Evolutionary conservation across 192 early-diverging fungal genomes (phyloP).

Genomic region (Backusella macrospora): DNA sequence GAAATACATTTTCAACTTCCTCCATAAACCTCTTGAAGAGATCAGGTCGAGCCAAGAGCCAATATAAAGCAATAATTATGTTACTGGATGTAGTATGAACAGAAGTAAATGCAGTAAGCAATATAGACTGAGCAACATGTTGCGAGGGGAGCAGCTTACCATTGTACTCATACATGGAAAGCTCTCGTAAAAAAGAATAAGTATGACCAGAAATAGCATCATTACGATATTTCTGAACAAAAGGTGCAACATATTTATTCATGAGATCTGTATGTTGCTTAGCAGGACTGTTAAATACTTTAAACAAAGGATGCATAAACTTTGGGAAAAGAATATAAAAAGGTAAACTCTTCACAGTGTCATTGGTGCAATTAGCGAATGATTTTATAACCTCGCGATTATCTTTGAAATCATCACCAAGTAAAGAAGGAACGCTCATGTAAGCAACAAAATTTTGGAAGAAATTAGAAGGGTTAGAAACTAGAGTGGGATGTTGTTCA

Average conservation of each 20-base stretch:
- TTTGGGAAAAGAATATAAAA: conserved; percentile 20
- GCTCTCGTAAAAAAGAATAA: background rate
- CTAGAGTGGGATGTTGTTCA: background rate
- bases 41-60: conserved; percentile 32
- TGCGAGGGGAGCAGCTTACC: background rate
- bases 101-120: conserved; percentile 31
- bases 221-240: conserved; percentile 17
- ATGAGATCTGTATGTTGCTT: conserved; percentile 20
- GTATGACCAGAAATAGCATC: background rate
- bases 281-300: conserved; percentile 22
- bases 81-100: conserved; percentile 31
- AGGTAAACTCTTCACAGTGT: conserved; percentile 17
- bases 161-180: background rate
- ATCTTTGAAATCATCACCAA: conserved; percentile 22
- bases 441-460: conserved; percentile 32
- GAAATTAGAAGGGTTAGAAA: conserved; percentile 1
- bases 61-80: conserved; percentile 12
- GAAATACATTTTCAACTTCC: conserved; percentile 22
- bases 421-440: conserved; percentile 31
- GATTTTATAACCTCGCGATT: conserved; percentile 24
- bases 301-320: conserved; percentile 20
- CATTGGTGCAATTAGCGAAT: conserved; percentile 27
- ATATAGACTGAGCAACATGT: conserved; percentile 10
- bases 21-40: background rate
- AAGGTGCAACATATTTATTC: conserved; percentile 10